Evolutionary conservation across 2,329 filamentous ascomycete species (phyloP).

Genomic region (Pestalotiopsis sp.): DNA sequence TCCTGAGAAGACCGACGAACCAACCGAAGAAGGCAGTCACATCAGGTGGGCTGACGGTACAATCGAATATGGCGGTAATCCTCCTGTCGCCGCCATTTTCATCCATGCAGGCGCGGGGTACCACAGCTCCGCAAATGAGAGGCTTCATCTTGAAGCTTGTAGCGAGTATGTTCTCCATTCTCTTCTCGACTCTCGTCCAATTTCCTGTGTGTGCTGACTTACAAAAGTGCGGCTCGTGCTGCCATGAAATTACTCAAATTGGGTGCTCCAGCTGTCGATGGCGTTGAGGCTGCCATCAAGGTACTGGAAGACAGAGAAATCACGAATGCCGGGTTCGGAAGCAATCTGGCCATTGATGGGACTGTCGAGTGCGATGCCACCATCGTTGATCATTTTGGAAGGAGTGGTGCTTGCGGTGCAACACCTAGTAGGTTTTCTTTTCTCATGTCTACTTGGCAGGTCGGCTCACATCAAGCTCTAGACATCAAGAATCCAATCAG

Average conservation of each 20-base stretch:
- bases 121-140: constrained; percentile 86
- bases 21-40: neutral
- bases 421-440: constrained; percentile 72
- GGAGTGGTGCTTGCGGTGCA: constrained; percentile 91
- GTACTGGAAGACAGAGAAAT: constrained; percentile 92
- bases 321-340: constrained; percentile 95
- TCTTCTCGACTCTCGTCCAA: neutral
- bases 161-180: constrained; percentile 68
- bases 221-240: constrained; percentile 74
- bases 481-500: constrained; percentile 93
- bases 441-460: neutral
- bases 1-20: neutral
- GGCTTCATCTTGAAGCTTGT: constrained; percentile 82
- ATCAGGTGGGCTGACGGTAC: constrained; percentile 39
- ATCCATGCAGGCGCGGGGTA: constrained; percentile 95
- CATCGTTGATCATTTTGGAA: constrained; percentile 85
- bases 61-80: constrained; percentile 40
- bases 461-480: constrained; percentile 35
- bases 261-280: constrained; percentile 82
- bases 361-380: constrained; percentile 94
- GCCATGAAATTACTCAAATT: constrained; percentile 80
- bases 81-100: constrained; percentile 69
- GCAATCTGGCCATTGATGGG: constrained; percentile 89
- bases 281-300: constrained; percentile 86
- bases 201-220: constrained; percentile 8